Evolutionary conservation across 225 moss, liverwort and hornwort species (phyloP).

Genomic region (Lunularia cruciata): DNA sequence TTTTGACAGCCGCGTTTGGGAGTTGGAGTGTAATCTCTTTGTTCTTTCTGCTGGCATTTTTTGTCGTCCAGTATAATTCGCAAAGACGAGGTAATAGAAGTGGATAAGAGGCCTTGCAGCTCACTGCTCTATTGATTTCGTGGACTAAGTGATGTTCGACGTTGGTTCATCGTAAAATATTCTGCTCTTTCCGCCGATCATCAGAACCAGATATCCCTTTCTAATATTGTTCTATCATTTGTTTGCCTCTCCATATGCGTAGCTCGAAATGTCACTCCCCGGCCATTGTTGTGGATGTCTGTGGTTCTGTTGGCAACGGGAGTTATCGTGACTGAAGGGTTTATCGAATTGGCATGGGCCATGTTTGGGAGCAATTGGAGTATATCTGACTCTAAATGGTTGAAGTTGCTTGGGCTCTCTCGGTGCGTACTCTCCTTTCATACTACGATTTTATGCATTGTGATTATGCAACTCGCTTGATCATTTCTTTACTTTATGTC

Average conservation of each 20-base stretch:
- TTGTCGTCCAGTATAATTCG: slow-evolving; percentile 77
- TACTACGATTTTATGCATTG: too few species aligned
- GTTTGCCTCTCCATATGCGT: background rate
- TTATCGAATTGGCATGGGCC: slow-evolving; percentile 68
- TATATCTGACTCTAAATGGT: slow-evolving; percentile 52
- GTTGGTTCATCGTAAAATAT: too few species aligned
- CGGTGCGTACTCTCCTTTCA: slow-evolving; percentile 52
- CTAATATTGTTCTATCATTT: slow-evolving; percentile 28
- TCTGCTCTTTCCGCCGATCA: too few species aligned
- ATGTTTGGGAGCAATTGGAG: slow-evolving; percentile 60
- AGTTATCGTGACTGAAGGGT: slow-evolving; percentile 80
- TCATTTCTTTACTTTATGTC: too few species aligned
- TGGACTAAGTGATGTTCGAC: too few species aligned
- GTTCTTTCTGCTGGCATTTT: slow-evolving; percentile 80
- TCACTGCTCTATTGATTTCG: background rate
- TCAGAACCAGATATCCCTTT: too few species aligned
- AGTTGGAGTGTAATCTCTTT: slow-evolving; percentile 94
- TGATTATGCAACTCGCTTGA: too few species aligned
- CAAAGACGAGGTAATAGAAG: slow-evolving; percentile 61
- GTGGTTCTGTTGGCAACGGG: slow-evolving; percentile 79
- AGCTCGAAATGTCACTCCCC: slow-evolving; percentile 44
- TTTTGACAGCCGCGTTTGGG: slow-evolving; percentile 70
- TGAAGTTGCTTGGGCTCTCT: slow-evolving; percentile 75
- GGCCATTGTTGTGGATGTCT: slow-evolving; percentile 80
- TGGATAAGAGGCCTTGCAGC: background rate